These are phyloP conservation scores for Mycena chlorophos DNA, from an alignment of 768 basidiomycete genomes.

Conservation along the genomic window DNA sequence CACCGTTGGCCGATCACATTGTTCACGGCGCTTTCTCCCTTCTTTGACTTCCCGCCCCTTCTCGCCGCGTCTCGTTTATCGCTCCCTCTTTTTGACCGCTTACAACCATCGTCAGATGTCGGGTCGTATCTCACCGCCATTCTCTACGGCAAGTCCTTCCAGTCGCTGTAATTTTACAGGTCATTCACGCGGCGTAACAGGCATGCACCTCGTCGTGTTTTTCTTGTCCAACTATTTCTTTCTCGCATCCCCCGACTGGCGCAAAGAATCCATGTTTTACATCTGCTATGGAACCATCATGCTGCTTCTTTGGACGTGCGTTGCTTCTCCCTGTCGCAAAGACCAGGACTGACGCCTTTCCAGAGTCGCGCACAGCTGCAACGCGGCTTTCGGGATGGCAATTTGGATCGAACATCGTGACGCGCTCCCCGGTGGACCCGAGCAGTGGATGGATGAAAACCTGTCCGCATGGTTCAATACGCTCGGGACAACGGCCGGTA, in stretches of 20 bases:
- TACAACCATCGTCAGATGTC: too few relatives aligned
- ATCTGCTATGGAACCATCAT: constrained; percentile 25
- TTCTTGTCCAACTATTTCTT: constrained; percentile 24
- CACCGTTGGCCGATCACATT: too few relatives aligned
- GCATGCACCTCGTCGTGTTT: constrained; percentile 28
- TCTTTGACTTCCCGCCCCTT: too few relatives aligned
- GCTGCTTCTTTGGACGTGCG: constrained; percentile 32
- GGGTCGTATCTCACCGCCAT: constrained; percentile 29
- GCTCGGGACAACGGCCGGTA: constrained; percentile 27
- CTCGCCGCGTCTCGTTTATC: too few relatives aligned
- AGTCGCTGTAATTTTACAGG: constrained; percentile 1
- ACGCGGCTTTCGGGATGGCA: constrained; percentile 31
- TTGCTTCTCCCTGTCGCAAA: background rate
- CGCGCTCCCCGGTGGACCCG: constrained; percentile 33
- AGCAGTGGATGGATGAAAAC: constrained; percentile 28
- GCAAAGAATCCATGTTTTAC: constrained; percentile 23
- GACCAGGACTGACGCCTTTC: background rate
- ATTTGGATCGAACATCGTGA: constrained; percentile 33
- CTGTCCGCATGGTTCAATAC: constrained; percentile 34
- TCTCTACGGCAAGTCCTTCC: constrained; percentile 24
- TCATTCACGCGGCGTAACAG: constrained; percentile 15
- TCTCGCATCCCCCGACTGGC: constrained; percentile 16
- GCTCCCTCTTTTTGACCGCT: too few relatives aligned
- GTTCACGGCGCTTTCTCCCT: too few relatives aligned
- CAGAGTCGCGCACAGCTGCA: constrained; percentile 27